These are phyloP conservation scores for Neonectria magnoliae DNA, from an alignment of 2,329 filamentous ascomycete genomes.

Conservation along the genomic window DNA sequence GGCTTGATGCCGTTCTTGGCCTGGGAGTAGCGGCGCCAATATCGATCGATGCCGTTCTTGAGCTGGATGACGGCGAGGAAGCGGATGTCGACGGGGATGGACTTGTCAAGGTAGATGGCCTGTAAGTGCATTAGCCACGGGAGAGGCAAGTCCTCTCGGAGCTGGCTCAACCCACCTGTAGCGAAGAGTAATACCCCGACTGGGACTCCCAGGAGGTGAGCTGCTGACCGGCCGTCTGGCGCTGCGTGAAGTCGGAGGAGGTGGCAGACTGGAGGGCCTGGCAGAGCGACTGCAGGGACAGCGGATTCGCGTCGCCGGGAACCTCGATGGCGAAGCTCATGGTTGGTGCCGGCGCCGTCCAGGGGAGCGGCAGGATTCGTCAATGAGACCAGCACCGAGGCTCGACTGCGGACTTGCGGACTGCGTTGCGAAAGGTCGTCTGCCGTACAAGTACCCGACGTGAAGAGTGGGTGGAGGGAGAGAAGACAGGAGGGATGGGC, in stretches of 20 bases:
- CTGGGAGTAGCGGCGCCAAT: slow-evolving; percentile 77
- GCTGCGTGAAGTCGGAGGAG: slow-evolving; percentile 69
- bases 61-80: slow-evolving; percentile 93
- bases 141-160: not conserved
- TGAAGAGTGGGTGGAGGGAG: slow-evolving; percentile 26
- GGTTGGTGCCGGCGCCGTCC: slow-evolving; percentile 39
- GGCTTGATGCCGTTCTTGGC: slow-evolving; percentile 73
- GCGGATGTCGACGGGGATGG: slow-evolving; percentile 79
- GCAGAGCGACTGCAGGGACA: slow-evolving; percentile 71
- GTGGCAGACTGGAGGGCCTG: slow-evolving; percentile 71
- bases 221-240: slow-evolving; percentile 76
- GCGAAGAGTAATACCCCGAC: slow-evolving; percentile 71
- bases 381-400: slow-evolving; percentile 16
- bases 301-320: slow-evolving; percentile 80
- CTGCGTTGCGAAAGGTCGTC: not conserved
- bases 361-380: slow-evolving; percentile 26
- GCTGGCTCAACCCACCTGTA: slow-evolving; percentile 65
- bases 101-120: slow-evolving; percentile 83
- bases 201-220: slow-evolving; percentile 77
- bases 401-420: slow-evolving; percentile 4
- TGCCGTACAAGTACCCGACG: slow-evolving; percentile 4
- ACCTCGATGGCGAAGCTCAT: slow-evolving; percentile 83
- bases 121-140: slow-evolving; percentile 49
- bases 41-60: slow-evolving; percentile 95
- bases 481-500: slow-evolving; percentile 12